Evolutionary conservation across 352 stramenopile genomes (phyloP).

Genomic region (Pythium myriotylum): DNA sequence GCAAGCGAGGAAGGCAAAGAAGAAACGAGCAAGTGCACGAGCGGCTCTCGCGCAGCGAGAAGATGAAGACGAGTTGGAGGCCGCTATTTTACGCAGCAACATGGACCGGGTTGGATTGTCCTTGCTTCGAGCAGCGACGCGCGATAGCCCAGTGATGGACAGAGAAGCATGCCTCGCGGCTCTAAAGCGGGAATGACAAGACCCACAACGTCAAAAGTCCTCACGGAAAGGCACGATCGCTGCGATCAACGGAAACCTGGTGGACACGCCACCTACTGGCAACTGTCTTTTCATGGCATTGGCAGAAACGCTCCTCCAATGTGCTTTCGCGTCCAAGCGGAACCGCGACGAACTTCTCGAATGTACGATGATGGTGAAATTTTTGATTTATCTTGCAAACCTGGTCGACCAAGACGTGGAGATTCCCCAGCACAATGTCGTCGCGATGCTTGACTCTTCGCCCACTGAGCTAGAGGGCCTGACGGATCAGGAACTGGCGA

Average conservation of each 20-base stretch:
- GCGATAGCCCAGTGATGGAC: no score
- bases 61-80: no score
- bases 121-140: no score
- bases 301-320: not conserved
- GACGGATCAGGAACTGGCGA: not conserved
- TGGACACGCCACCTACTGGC: not conserved
- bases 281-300: conserved; percentile 9
- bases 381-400: not conserved
- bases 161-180: no score
- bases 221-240: not conserved
- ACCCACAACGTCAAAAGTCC: not conserved
- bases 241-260: not conserved
- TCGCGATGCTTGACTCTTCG: not conserved
- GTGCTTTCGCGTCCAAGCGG: not conserved
- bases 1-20: no score
- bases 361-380: conserved; percentile 3
- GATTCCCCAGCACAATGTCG: not conserved
- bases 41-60: no score
- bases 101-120: no score
- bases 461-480: no score
- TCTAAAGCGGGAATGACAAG: not conserved
- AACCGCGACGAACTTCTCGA: conserved; percentile 1
- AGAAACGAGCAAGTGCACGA: no score
- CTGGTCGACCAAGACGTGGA: not conserved
- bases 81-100: no score